Evolutionary conservation across 2,329 filamentous ascomycete species (phyloP).

Genomic region (Hirsutella rhossiliensis): DNA sequence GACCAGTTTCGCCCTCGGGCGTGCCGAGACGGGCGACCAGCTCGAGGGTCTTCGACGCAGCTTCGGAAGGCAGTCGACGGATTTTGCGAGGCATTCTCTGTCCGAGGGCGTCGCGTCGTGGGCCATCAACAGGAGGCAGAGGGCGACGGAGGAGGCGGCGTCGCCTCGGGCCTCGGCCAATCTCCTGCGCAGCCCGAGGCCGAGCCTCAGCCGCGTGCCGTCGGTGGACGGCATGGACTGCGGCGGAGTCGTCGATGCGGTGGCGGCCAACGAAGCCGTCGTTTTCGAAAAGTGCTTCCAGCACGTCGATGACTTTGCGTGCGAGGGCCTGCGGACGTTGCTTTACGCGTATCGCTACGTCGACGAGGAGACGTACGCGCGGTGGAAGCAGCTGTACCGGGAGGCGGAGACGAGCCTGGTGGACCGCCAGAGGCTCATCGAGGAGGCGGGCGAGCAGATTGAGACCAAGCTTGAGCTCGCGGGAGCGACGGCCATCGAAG

Average conservation of each 20-base stretch:
- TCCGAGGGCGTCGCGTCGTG: slow-evolving; percentile 15
- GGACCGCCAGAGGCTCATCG: slow-evolving; percentile 64
- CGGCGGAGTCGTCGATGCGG: slow-evolving; percentile 27
- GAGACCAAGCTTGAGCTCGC: slow-evolving; percentile 68
- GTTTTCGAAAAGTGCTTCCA: slow-evolving; percentile 75
- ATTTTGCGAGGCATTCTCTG: slow-evolving; percentile 13
- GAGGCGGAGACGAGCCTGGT: slow-evolving; percentile 69
- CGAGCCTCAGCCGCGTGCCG: slow-evolving; percentile 21
- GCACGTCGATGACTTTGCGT: slow-evolving; percentile 80
- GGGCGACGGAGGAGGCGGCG: slow-evolving; percentile 7
- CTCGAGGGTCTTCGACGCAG: slow-evolving; percentile 15
- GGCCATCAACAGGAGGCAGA: slow-evolving; percentile 7
- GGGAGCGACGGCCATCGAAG: slow-evolving; percentile 80
- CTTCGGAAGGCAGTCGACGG: slow-evolving; percentile 17
- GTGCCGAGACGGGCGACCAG: slow-evolving; percentile 8
- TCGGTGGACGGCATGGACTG: slow-evolving; percentile 44
- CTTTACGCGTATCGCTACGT: slow-evolving; percentile 71
- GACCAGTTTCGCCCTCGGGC: slow-evolving; percentile 35
- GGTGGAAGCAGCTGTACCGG: slow-evolving; percentile 65
- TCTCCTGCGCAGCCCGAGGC: slow-evolving; percentile 10
- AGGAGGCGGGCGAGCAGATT: slow-evolving; percentile 66
- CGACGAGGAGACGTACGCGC: slow-evolving; percentile 56
- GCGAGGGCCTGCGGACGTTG: slow-evolving; percentile 71
- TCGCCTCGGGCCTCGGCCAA: slow-evolving; percentile 16
- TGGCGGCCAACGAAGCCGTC: slow-evolving; percentile 40